Conservation (phyloP, 2,329 filamentous ascomycete species). For the Pestalotiopsis sp. region DNA sequence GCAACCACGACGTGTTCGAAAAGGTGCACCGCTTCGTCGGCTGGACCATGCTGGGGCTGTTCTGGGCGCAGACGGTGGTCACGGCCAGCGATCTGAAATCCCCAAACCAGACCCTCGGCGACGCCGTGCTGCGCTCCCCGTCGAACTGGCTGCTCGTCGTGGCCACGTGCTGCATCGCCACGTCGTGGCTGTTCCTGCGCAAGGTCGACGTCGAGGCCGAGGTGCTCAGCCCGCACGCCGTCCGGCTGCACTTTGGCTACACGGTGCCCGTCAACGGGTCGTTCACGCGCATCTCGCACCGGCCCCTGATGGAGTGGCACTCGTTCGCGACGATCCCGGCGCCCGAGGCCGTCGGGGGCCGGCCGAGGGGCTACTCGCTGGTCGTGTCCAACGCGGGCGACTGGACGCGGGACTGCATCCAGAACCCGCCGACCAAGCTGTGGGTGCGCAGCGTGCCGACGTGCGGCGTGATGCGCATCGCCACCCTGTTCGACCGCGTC, state of each 20-base stretch:
- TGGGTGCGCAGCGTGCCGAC: constrained; percentile 72
- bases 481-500: constrained; percentile 65
- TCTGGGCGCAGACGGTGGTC: constrained; percentile 66
- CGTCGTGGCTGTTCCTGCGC: constrained; percentile 75
- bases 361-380: constrained; percentile 63
- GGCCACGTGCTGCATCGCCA: constrained; percentile 66
- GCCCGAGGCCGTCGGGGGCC: constrained; percentile 36
- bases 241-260: constrained; percentile 71
- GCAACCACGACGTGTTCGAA: constrained; percentile 71
- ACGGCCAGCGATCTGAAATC: constrained; percentile 47
- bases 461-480: constrained; percentile 68
- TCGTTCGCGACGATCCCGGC: constrained; percentile 74
- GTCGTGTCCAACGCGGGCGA: constrained; percentile 75
- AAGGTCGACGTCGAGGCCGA: constrained; percentile 68
- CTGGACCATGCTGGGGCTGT: constrained; percentile 67
- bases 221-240: constrained; percentile 70
- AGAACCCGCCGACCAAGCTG: constrained; percentile 59
- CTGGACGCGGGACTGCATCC: constrained; percentile 70
- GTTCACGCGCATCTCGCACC: constrained; percentile 61
- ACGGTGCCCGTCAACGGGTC: constrained; percentile 59
- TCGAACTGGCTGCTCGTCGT: constrained; percentile 69
- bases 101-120: constrained; percentile 35
- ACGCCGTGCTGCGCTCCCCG: constrained; percentile 39
- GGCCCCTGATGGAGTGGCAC: constrained; percentile 73
- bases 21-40: constrained; percentile 71